Evolutionary conservation across 257 asterid species (phyloP), one percentile per base, ranked within the genome.

Genomic region (Solanum bulbocastanum): DNA sequence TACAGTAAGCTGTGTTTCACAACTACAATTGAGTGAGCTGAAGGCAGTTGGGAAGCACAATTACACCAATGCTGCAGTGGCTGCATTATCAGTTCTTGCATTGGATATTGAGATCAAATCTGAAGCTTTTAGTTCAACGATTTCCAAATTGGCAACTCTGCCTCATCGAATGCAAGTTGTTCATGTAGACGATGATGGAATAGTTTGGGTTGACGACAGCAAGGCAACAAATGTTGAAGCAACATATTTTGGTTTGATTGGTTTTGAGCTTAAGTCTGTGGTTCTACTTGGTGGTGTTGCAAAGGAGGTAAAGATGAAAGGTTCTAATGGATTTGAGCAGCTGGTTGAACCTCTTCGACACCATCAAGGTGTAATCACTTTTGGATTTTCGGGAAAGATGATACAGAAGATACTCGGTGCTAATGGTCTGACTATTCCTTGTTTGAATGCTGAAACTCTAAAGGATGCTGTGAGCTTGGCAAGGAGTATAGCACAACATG

Each of bases 221-320:
- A 91, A 91, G 88, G 91, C 93, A 58, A 91, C 93, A 36, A 91
- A 91, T 71, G 91, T 91, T 5, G 93, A 91, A 84, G 90, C 93
- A 66, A 87, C 91, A 16, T 91, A 79, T 52, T 76, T 90, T 44
- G 93, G 93, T 66, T 73, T 91, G 66, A 78, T 44, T 86, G 93
- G 93, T 46, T 73, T 91, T 52, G 46, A 79, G 46, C 88, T 78
- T 12, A 91, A 88, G 66, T 86, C 91, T 1, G 85, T 91, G 42
- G 39, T 91, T 88, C 84, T 91, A 78, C 93, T 91, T 39, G 93
- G 92, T 72, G 92, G 91, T 42, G 74, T 88, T 81, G 88, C 92
- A 20, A 88, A 91, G 92, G 91, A 86, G 30, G 88, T 79, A 12
- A 37, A 89, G 15, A 33, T 40, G 62, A 75, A 85, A 74, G 90